Conservation (phyloP, 176 grass and related monocot species). For the Avena atlantica region DNA sequence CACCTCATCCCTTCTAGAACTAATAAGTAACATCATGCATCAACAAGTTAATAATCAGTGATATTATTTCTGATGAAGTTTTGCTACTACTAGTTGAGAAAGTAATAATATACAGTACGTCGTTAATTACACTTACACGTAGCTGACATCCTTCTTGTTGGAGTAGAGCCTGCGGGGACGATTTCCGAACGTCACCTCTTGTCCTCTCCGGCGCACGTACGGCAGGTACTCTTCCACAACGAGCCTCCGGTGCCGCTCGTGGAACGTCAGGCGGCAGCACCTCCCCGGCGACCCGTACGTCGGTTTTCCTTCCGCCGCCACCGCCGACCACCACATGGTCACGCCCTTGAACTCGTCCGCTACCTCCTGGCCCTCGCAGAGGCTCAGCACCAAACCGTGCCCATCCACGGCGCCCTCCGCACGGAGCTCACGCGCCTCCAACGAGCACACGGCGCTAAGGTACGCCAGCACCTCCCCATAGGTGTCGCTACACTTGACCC, state of each 20-base stretch:
- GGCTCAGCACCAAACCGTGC: neutral
- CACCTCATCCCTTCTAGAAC: neutral
- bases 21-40: too few relatives aligned
- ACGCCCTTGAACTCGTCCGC: neutral
- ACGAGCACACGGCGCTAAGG: neutral
- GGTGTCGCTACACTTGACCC: neutral
- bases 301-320: neutral
- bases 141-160: neutral
- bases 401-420: neutral
- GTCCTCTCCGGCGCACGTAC: neutral
- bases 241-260: neutral
- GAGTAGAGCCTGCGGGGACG: neutral
- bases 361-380: neutral
- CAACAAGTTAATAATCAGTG: neutral
- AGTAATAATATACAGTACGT: neutral
- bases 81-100: neutral
- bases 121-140: neutral
- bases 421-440: neutral
- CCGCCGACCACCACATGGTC: constrained; percentile 18
- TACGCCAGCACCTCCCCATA: constrained; percentile 1
- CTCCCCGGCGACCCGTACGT: neutral
- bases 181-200: neutral
- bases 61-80: neutral
- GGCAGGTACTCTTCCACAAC: neutral
- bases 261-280: constrained; percentile 18